phyloP scores from a whole-genome alignment of 805 yeast species.

The Yarrowia bubula region DNA sequence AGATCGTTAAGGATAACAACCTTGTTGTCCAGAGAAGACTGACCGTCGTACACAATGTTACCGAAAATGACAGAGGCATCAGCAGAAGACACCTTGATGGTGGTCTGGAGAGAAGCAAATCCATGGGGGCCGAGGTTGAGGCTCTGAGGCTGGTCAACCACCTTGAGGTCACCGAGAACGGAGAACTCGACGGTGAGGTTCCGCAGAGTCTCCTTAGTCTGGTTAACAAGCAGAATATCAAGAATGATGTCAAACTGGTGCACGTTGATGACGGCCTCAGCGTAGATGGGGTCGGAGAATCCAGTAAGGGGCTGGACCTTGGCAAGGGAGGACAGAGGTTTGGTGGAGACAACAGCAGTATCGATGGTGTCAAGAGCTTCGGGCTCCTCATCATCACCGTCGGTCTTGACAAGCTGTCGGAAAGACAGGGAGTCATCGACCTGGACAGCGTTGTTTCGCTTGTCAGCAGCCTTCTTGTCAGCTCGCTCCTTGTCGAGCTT shows the following conservation, averaged over 20 bases:
- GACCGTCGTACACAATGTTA: constrained; percentile 94
- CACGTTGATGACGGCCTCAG: constrained; percentile 94
- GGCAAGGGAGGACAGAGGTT: constrained; percentile 50
- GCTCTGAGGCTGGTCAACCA: constrained; percentile 84
- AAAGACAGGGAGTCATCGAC: constrained; percentile 76
- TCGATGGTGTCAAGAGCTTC: constrained; percentile 55
- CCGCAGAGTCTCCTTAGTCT: constrained; percentile 80
- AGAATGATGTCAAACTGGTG: constrained; percentile 94
- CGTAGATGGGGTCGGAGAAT: constrained; percentile 95
- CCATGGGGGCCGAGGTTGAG: constrained; percentile 97
- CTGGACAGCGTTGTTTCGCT: constrained; percentile 64
- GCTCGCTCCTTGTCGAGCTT: constrained; percentile 58
- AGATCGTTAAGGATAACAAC: constrained; percentile 92
- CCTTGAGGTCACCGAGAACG: constrained; percentile 92
- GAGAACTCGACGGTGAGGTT: constrained; percentile 94
- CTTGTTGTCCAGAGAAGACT: constrained; percentile 82
- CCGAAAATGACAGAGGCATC: constrained; percentile 99
- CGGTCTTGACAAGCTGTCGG: constrained; percentile 66
- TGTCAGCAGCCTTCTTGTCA: constrained; percentile 53
- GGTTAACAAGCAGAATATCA: constrained; percentile 91
- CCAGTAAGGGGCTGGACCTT: constrained; percentile 96
- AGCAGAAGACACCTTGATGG: constrained; percentile 92
- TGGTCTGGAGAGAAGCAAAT: constrained; percentile 82
- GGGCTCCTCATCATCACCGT: constrained; percentile 45
- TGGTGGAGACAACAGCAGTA: constrained; percentile 52